A percentile compares a stretch with the other conserved stretches of the same genome.
Conservation (phyloP, 129 eudicot species). For the Gnaphalium uliginosum region DNA sequence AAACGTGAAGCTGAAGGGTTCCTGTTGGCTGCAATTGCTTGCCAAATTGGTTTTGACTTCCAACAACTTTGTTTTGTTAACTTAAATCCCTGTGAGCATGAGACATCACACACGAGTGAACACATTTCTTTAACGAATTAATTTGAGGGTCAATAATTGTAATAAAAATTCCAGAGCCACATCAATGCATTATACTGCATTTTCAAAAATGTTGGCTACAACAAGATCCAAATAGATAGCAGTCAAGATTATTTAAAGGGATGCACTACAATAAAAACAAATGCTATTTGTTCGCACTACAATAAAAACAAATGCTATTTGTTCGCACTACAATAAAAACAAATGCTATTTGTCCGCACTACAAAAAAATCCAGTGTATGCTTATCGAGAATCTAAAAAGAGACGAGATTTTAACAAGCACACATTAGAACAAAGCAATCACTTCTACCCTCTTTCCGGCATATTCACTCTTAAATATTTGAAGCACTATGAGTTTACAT, state of each 20-base stretch:
- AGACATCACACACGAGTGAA: constrained; percentile 1
- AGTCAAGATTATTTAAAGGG: background rate
- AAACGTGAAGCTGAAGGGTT: constrained; percentile 71
- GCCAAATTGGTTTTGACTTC: constrained; percentile 83
- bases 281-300: background rate
- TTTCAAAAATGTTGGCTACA: background rate
- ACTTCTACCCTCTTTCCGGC: background rate
- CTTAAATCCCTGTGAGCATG: constrained; percentile 65
- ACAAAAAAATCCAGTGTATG: background rate
- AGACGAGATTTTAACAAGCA: constrained; percentile 9
- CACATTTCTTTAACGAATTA: background rate
- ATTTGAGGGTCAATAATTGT: background rate
- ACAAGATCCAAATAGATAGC: background rate
- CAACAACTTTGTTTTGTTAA: constrained; percentile 66
- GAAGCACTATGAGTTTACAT: background rate
- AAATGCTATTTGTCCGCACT: background rate
- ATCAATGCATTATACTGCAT: background rate
- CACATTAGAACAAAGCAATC: background rate
- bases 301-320: no score
- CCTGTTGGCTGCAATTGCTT: constrained; percentile 79
- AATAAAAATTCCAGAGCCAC: background rate
- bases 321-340: no score
- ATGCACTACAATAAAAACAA: background rate
- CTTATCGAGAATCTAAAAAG: background rate
- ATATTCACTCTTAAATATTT: background rate